phyloP scores from a whole-genome alignment of 257 asterid species.

The Capsicum rhomboideum region DNA sequence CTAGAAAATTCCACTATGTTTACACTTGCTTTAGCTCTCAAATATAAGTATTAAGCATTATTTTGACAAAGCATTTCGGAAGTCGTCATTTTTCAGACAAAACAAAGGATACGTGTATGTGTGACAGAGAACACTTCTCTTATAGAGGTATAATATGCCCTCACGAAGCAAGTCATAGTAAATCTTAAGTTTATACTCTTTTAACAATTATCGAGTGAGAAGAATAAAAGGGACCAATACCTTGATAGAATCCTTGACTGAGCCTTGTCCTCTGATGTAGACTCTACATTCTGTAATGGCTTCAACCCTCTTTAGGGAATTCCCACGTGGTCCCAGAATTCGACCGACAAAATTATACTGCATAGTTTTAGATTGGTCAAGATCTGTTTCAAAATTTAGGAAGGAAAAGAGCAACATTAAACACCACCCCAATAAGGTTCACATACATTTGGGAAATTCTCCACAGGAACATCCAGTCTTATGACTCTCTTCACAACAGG shows the following conservation, averaged over 20 bases:
- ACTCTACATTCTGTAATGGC: slow-evolving; percentile 76
- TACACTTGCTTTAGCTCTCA: neutral
- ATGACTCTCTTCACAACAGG: slow-evolving; percentile 63
- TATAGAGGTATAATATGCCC: neutral
- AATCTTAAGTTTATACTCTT: neutral
- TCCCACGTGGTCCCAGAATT: slow-evolving; percentile 77
- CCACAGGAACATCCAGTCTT: slow-evolving; percentile 73
- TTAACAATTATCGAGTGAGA: neutral
- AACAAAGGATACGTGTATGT: neutral
- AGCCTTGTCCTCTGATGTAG: slow-evolving; percentile 69
- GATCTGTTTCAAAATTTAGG: neutral
- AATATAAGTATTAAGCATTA: neutral
- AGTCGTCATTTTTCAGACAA: neutral
- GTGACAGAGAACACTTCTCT: neutral
- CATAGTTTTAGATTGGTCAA: slow-evolving; percentile 10
- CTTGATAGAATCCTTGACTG: slow-evolving; percentile 70
- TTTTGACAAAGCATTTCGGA: neutral
- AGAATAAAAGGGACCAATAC: slow-evolving; percentile 17
- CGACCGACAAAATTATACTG: slow-evolving; percentile 87
- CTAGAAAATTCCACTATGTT: neutral
- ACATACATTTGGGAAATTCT: slow-evolving; percentile 69
- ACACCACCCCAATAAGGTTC: neutral
- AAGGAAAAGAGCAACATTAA: neutral
- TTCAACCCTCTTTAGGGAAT: slow-evolving; percentile 74
- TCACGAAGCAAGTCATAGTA: neutral